Base-by-base conservation (phyloP, 2,329 filamentous ascomycete species). In the Colletotrichum godetiae region DNA sequence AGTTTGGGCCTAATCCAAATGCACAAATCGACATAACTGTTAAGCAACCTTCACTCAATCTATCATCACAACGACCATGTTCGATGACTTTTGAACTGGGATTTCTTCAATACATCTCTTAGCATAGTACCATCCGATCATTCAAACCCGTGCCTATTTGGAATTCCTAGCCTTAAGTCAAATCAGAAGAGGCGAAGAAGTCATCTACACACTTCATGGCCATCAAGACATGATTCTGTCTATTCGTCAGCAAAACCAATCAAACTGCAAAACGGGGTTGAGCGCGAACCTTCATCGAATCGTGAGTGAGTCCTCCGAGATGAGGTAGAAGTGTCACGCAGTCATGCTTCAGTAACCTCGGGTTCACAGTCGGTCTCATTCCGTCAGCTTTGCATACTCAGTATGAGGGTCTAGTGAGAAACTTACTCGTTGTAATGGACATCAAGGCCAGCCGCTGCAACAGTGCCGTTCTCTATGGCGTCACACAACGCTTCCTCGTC, bases 401-500 rank as follows among this genome's bases (percentile, higher is more conserved):
- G 3, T 29, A 27, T 57, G 12, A 55, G 7, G 3, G 5, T 11
- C 0, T 5, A 4, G 11, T 53, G 19, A 13, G 22, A 8, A 11
- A 22, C 68, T 61, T 11, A 71, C 67, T 77, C 76, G 24, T 77
- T 67, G 5, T 72, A 68, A 13, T 76, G 73, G 5, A 77, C 76
- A 59, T 77, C 76, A 13, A 77, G 65, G 1, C 76, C 76, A 3
- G 71, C 75, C 1, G 74, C 61, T 1, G 75, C 55, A 0, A 77
- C 63, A 1, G 35, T 61, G 2, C 76, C 75, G 24, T 15, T 56
- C 4, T 75, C 75, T 2, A 77, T 63, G 12, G 74, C 75, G 24
- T 76, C 72, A 10, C 76, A 49, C 24, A 77, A 24, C 1, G 76
- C 76, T 1, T 76, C 75, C 35, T 77, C 76, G 31, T 77, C 75